Percentiles rank a stretch among this genome's conserved stretches.
These are phyloP conservation scores for Trichoderma brevicompactum DNA, from an alignment of 2,329 filamentous ascomycete species.

Conservation along the genomic window DNA sequence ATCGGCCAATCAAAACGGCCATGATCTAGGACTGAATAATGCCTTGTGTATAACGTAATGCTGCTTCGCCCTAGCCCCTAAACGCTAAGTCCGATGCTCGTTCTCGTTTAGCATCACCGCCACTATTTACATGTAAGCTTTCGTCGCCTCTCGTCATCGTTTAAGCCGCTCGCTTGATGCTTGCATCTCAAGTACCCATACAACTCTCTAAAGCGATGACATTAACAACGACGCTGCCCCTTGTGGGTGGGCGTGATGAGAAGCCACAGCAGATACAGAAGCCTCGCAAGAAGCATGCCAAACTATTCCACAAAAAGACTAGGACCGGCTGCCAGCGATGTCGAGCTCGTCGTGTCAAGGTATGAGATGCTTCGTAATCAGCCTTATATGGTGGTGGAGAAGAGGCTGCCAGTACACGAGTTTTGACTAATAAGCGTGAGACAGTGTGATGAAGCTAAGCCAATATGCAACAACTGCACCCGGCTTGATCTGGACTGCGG, in stretches of 20 bases:
- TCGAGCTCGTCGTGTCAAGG: constrained; percentile 35
- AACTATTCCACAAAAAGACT: constrained; percentile 37
- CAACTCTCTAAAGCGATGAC: neutral
- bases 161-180: constrained; percentile 2
- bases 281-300: constrained; percentile 19
- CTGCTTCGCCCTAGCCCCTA: neutral
- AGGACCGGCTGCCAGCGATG: constrained; percentile 35
- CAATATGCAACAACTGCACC: constrained; percentile 34
- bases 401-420: neutral
- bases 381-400: neutral
- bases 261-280: neutral
- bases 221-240: neutral
- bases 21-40: neutral
- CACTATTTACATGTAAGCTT: neutral
- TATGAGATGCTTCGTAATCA: neutral
- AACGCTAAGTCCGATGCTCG: neutral
- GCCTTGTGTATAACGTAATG: neutral
- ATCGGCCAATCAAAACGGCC: neutral
- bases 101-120: constrained; percentile 13
- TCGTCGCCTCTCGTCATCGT: constrained; percentile 12
- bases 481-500: constrained; percentile 31
- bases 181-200: neutral
- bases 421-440: neutral
- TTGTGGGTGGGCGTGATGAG: constrained; percentile 4
- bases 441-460: constrained; percentile 35